These are phyloP conservation scores for Jackrogersella minutella DNA, from an alignment of 495 filamentous ascomycete species.

Conservation along the genomic window DNA sequence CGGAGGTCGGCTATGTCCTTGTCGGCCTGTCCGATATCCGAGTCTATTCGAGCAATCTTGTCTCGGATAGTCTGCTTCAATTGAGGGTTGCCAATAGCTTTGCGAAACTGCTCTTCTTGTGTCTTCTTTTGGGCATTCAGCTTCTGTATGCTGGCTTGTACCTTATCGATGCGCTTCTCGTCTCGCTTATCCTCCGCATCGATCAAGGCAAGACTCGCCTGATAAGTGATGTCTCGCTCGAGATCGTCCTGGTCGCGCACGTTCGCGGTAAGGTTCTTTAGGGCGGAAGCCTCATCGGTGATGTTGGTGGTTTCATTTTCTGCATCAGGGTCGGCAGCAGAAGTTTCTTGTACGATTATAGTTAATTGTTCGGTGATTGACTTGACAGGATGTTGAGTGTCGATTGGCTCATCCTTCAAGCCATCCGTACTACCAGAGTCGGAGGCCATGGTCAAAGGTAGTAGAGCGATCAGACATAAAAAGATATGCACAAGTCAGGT, in stretches of 20 bases:
- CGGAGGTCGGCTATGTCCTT: slow-evolving; percentile 81
- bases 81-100: slow-evolving; percentile 48
- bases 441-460: slow-evolving; percentile 2
- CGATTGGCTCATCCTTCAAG: not conserved
- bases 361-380: slow-evolving; percentile 14
- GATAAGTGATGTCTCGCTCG: slow-evolving; percentile 72
- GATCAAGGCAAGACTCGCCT: slow-evolving; percentile 79
- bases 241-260: slow-evolving; percentile 87
- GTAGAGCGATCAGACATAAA: not conserved
- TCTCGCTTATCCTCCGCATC: slow-evolving; percentile 90
- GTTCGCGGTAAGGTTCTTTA: slow-evolving; percentile 72
- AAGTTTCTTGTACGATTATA: slow-evolving; percentile 2
- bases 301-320: not conserved
- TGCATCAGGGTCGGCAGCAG: not conserved
- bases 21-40: slow-evolving; percentile 65
- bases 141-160: slow-evolving; percentile 65
- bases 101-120: slow-evolving; percentile 54
- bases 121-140: slow-evolving; percentile 53
- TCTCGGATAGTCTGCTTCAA: slow-evolving; percentile 60
- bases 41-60: slow-evolving; percentile 70
- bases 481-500: not conserved
- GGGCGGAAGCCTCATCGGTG: slow-evolving; percentile 65
- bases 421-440: slow-evolving; percentile 19
- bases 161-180: slow-evolving; percentile 83
- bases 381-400: not conserved